These are phyloP conservation scores for Solanum medicagineum DNA, from an alignment of 257 asterid species.

Conservation along the genomic window DNA sequence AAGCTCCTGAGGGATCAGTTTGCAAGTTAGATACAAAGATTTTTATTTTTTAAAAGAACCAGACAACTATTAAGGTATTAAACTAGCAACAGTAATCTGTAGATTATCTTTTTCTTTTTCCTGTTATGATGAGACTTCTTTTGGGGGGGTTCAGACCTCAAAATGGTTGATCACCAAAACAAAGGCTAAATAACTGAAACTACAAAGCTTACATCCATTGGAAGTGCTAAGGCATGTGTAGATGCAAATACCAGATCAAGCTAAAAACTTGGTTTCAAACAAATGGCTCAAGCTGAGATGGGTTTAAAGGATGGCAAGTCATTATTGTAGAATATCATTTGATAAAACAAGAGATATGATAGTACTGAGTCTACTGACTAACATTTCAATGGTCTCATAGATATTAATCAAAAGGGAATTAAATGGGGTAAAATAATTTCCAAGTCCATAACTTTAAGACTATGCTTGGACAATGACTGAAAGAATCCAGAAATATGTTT, in stretches of 20 bases:
- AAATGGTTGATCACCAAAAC: not conserved
- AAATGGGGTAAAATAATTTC: not conserved
- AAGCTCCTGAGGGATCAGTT: conserved; percentile 10
- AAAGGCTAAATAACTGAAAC: not conserved
- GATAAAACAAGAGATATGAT: not conserved
- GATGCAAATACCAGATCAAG: not conserved
- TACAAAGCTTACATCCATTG: not conserved
- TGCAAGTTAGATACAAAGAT: not conserved
- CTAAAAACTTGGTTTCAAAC: not conserved
- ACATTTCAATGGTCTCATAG: not conserved
- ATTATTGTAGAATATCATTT: not conserved
- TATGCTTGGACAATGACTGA: not conserved
- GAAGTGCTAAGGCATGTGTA: not conserved
- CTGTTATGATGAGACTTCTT: not conserved
- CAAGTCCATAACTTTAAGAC: not conserved
- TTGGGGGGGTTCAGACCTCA: not conserved
- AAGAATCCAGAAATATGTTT: not conserved
- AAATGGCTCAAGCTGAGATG: not conserved
- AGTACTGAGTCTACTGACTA: not conserved
- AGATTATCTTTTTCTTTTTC: not conserved
- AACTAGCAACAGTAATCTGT: not conserved
- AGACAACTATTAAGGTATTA: not conserved
- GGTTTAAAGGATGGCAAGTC: not conserved
- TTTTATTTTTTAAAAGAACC: not conserved
- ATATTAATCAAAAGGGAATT: not conserved